These are phyloP conservation scores for Sporothrix mexicana DNA, from an alignment of 2,329 filamentous ascomycete genomes.

Conservation along the genomic window DNA sequence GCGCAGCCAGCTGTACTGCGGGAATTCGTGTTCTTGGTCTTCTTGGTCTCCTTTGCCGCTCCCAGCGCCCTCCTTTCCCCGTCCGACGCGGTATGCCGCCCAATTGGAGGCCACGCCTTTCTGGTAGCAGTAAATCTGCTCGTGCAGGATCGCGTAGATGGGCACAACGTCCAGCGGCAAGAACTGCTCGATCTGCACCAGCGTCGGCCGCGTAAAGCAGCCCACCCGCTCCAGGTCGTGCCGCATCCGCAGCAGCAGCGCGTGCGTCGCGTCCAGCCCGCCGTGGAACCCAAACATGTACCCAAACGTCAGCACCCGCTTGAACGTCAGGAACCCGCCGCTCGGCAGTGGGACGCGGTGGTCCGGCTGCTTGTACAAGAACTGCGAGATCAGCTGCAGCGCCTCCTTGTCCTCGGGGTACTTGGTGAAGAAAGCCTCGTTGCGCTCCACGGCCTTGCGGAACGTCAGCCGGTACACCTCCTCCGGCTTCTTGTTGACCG, in stretches of 20 bases:
- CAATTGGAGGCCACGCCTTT: slow-evolving; percentile 69
- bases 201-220: slow-evolving; percentile 73
- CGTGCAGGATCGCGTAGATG: slow-evolving; percentile 86
- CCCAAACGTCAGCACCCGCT: slow-evolving; percentile 78
- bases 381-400: slow-evolving; percentile 69
- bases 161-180: slow-evolving; percentile 76
- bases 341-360: slow-evolving; percentile 67
- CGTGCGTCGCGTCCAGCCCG: slow-evolving; percentile 76
- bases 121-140: slow-evolving; percentile 82
- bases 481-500: slow-evolving; percentile 72
- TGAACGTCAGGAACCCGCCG: slow-evolving; percentile 74
- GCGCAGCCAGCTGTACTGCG: slow-evolving; percentile 59
- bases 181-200: slow-evolving; percentile 70
- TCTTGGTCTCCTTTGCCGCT: slow-evolving; percentile 53
- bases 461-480: slow-evolving; percentile 78
- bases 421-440: slow-evolving; percentile 80
- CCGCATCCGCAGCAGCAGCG: slow-evolving; percentile 71
- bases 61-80: slow-evolving; percentile 53
- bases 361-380: slow-evolving; percentile 64
- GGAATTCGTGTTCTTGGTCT: slow-evolving; percentile 40
- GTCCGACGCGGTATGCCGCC: slow-evolving; percentile 55
- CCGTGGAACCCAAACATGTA: slow-evolving; percentile 80
- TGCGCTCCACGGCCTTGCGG: slow-evolving; percentile 71
- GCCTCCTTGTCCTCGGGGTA: slow-evolving; percentile 78
- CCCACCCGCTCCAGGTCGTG: slow-evolving; percentile 77